phyloP scores from a whole-genome alignment of 257 asterid species.

The Haberlea rhodopensis region DNA sequence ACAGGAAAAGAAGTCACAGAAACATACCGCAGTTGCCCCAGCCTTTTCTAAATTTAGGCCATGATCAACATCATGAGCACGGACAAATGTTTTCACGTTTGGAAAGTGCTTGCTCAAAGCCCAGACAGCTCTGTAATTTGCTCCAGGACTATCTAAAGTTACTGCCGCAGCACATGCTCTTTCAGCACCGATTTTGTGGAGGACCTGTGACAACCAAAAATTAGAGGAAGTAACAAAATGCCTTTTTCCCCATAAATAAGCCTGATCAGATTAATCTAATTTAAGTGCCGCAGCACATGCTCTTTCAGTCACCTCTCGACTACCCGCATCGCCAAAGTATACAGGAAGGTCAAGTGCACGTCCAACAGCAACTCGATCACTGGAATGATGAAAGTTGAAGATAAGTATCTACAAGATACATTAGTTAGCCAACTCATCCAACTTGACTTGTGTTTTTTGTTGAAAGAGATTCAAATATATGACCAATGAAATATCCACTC shows the following conservation, averaged over 20 bases:
- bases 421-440: slow-evolving; percentile 6
- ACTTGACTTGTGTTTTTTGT: neutral
- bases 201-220: slow-evolving; percentile 61
- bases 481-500: too few species aligned
- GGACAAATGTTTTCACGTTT: slow-evolving; percentile 92
- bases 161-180: slow-evolving; percentile 99
- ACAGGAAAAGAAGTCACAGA: slow-evolving; percentile 18
- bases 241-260: slow-evolving; percentile 1
- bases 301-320: slow-evolving; percentile 75
- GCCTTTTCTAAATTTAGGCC: slow-evolving; percentile 97
- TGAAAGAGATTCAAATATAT: neutral
- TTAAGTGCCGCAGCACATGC: neutral
- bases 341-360: slow-evolving; percentile 99
- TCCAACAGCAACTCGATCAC: slow-evolving; percentile 94
- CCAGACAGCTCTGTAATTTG: slow-evolving; percentile 99
- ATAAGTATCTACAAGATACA: slow-evolving; percentile 7
- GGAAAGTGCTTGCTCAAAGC: slow-evolving; percentile 97
- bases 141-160: slow-evolving; percentile 96
- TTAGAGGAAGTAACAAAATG: slow-evolving; percentile 24
- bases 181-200: slow-evolving; percentile 95
- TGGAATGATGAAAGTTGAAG: slow-evolving; percentile 34
- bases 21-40: slow-evolving; percentile 94
- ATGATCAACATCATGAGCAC: slow-evolving; percentile 99
- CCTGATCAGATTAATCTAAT: slow-evolving; percentile 21
- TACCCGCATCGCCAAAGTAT: slow-evolving; percentile 99